These are phyloP conservation scores for Chaetomiaceae sp. DNA, from an alignment of 2,329 filamentous ascomycete genomes.

Conservation along the genomic window DNA sequence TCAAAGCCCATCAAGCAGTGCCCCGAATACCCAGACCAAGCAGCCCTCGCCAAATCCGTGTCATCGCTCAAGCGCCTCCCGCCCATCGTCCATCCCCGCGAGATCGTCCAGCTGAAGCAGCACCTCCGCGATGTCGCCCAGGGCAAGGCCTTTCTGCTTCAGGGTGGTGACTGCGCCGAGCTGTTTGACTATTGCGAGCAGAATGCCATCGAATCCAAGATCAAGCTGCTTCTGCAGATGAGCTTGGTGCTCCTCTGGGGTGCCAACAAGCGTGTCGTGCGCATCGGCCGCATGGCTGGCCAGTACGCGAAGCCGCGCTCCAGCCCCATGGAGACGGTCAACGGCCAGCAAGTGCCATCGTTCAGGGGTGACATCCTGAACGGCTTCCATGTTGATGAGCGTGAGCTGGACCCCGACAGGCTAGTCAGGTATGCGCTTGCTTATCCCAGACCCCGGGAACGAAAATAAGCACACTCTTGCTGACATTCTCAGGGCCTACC, in stretches of 20 bases:
- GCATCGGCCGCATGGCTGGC: constrained; percentile 92
- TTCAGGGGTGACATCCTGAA: constrained; percentile 97
- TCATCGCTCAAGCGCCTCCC: constrained; percentile 64
- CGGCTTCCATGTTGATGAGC: constrained; percentile 70
- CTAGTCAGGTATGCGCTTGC: constrained; percentile 65
- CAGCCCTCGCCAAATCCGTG: constrained; percentile 54
- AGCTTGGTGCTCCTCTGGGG: constrained; percentile 93
- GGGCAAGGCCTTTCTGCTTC: constrained; percentile 87
- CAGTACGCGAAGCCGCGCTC: constrained; percentile 96
- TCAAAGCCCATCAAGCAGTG: constrained; percentile 74
- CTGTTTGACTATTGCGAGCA: constrained; percentile 95
- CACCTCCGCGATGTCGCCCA: constrained; percentile 80
- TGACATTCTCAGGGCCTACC: constrained; percentile 64
- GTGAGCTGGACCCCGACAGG: constrained; percentile 75
- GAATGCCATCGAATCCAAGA: constrained; percentile 86
- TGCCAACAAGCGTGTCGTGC: constrained; percentile 72
- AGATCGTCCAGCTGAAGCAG: constrained; percentile 75
- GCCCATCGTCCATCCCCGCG: constrained; percentile 71
- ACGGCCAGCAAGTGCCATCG: constrained; percentile 77
- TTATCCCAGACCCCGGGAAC: background rate
- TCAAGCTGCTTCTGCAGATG: constrained; percentile 96
- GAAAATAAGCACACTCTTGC: background rate
- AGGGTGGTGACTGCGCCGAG: constrained; percentile 96
- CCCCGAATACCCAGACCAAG: constrained; percentile 62
- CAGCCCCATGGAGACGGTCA: constrained; percentile 75